These are phyloP conservation scores for Hypsizygus ulmarius DNA, from an alignment of 1,284 basidiomycete genomes.

Conservation along the genomic window DNA sequence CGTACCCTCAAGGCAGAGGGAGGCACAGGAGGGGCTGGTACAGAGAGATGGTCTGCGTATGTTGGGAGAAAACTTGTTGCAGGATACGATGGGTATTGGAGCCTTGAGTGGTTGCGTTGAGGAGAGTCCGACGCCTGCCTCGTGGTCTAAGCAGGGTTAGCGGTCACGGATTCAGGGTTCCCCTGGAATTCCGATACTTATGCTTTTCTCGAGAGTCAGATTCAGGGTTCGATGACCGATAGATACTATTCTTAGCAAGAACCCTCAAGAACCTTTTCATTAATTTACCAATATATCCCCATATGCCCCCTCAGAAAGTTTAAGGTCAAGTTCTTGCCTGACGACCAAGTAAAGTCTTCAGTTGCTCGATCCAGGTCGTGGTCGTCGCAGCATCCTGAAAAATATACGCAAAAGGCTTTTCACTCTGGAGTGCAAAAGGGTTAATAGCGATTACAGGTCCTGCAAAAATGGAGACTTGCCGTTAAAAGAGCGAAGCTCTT, in stretches of 20 bases:
- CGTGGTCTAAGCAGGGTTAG: not conserved
- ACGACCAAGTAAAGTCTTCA: too few relatives aligned
- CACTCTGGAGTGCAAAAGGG: constrained; percentile 2
- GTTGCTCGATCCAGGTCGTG: not conserved
- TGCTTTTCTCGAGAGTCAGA: too few relatives aligned
- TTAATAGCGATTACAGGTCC: not conserved
- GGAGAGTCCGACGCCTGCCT: constrained; percentile 62
- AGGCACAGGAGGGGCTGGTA: constrained; percentile 24
- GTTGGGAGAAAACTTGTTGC: constrained; percentile 56
- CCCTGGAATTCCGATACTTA: too few relatives aligned
- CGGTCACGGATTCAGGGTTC: too few relatives aligned
- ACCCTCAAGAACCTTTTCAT: too few relatives aligned
- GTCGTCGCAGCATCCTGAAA: constrained; percentile 11
- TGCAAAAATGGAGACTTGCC: constrained; percentile 7
- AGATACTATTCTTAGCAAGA: too few relatives aligned
- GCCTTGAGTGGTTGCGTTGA: constrained; percentile 45
- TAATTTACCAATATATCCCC: too few relatives aligned
- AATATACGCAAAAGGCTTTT: constrained; percentile 8
- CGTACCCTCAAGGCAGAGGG: constrained; percentile 50
- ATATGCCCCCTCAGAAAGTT: too few relatives aligned
- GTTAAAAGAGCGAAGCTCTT: constrained; percentile 8
- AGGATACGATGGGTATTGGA: constrained; percentile 62
- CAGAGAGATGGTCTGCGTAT: constrained; percentile 41
- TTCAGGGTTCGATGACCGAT: too few relatives aligned
- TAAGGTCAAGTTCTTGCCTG: too few relatives aligned